phyloP scores from a whole-genome alignment of 148 eudicot genomes.

The Heliosperma pusillum region DNA sequence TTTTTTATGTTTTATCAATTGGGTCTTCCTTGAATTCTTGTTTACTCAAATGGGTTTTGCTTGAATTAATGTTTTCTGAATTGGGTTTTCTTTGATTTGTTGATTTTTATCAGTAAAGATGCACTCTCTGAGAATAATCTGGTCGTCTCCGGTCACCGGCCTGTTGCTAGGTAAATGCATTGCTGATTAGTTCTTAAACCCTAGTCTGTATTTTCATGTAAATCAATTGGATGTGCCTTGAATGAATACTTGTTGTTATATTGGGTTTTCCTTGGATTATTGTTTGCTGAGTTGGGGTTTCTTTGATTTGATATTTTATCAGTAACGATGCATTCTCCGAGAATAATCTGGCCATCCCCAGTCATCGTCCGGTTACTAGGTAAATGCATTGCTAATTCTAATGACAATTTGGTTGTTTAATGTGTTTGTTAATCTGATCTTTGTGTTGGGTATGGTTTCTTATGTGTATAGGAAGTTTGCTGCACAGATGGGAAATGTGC shows the following conservation, averaged over 20 bases:
- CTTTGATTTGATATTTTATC: not conserved
- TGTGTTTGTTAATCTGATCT: slow-evolving; percentile 5
- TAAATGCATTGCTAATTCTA: slow-evolving; percentile 20
- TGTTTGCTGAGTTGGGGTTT: slow-evolving; percentile 18
- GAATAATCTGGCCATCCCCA: slow-evolving; percentile 35
- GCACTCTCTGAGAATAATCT: slow-evolving; percentile 33
- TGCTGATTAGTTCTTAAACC: not conserved
- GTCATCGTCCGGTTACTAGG: slow-evolving; percentile 75
- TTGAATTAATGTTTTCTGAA: not conserved
- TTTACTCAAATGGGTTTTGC: not conserved
- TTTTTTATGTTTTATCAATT: not conserved
- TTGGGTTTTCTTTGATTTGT: slow-evolving; percentile 3
- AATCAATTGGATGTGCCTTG: not conserved
- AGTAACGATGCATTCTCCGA: slow-evolving; percentile 41
- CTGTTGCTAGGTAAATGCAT: slow-evolving; percentile 57
- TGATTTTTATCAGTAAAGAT: slow-evolving; percentile 35
- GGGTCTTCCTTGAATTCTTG: slow-evolving; percentile 1
- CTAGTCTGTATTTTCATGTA: no score
- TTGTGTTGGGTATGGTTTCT: slow-evolving; percentile 7
- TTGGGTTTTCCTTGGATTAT: not conserved
- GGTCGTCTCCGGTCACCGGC: slow-evolving; percentile 45
- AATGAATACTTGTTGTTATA: not conserved
- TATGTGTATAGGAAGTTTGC: slow-evolving; percentile 57
- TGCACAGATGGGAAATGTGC: slow-evolving; percentile 43
- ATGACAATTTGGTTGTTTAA: slow-evolving; percentile 12